Evolutionary conservation across 2,329 filamentous ascomycete species (phyloP).

Genomic region (Fusarium sp.): DNA sequence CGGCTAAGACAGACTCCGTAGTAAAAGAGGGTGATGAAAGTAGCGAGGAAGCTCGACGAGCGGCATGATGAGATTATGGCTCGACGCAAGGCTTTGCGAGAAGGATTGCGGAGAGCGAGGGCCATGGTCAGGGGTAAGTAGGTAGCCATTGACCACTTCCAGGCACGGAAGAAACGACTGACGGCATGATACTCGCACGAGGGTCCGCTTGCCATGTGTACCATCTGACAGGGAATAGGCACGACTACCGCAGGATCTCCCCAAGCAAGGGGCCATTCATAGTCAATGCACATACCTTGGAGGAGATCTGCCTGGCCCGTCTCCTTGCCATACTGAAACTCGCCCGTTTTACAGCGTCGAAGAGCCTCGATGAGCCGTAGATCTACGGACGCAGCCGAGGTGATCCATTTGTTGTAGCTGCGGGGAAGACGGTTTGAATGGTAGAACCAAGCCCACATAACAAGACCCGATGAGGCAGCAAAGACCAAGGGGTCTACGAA

Average conservation of each 20-base stretch:
- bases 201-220: conserved; percentile 83
- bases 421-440: conserved; percentile 77
- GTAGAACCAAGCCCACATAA: conserved; percentile 96
- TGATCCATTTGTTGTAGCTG: conserved; percentile 87
- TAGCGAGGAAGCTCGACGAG: conserved; percentile 83
- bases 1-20: conserved; percentile 86
- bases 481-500: conserved; percentile 79
- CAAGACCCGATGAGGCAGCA: conserved; percentile 77
- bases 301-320: conserved; percentile 79
- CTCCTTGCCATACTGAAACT: conserved; percentile 80
- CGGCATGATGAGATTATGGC: conserved; percentile 74
- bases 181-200: conserved; percentile 83
- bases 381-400: conserved; percentile 82
- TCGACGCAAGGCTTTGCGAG: conserved; percentile 61
- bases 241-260: conserved; percentile 78
- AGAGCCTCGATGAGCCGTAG: conserved; percentile 80
- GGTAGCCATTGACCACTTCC: conserved; percentile 80
- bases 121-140: conserved; percentile 82
- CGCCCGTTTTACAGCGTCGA: conserved; percentile 73
- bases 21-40: conserved; percentile 86
- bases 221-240: conserved; percentile 86
- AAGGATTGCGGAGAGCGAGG: conserved; percentile 68
- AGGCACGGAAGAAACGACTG: conserved; percentile 77
- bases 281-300: conserved; percentile 79
- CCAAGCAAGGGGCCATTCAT: conserved; percentile 76